Conservation (phyloP, 768 basidiomycete species). For the Coprinellus micaceus region DNA sequence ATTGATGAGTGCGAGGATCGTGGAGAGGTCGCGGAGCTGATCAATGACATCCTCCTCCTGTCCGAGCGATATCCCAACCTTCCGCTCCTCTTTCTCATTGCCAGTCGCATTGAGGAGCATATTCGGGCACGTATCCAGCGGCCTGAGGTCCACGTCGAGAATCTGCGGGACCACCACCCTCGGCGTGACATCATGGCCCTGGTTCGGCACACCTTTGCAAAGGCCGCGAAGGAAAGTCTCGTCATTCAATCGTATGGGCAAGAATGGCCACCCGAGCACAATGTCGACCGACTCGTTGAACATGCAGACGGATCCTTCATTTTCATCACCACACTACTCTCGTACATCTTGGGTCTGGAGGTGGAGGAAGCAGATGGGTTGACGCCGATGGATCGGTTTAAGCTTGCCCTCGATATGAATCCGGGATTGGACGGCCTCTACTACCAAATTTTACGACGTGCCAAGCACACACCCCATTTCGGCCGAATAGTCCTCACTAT, state of each 20-base stretch:
- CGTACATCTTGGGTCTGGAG: neutral
- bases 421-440: neutral
- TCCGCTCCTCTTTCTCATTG: neutral
- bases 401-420: neutral
- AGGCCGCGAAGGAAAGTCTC: neutral
- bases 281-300: neutral
- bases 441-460: neutral
- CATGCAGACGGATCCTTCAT: neutral
- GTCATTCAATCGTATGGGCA: neutral
- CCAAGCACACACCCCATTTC: no score
- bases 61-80: neutral
- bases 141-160: neutral
- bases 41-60: neutral
- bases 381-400: neutral
- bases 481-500: no score
- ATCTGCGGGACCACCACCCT: neutral
- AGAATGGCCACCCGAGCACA: neutral
- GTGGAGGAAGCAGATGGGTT: neutral
- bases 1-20: conserved; percentile 7
- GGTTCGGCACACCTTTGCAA: neutral
- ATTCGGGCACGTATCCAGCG: neutral
- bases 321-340: neutral
- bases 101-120: neutral
- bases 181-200: neutral
- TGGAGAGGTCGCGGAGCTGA: neutral